Evolutionary conservation across 352 stramenopile genomes (phyloP), one percentile per base, ranked within the genome.

Genomic region (Pelagophyceae sp.): DNA sequence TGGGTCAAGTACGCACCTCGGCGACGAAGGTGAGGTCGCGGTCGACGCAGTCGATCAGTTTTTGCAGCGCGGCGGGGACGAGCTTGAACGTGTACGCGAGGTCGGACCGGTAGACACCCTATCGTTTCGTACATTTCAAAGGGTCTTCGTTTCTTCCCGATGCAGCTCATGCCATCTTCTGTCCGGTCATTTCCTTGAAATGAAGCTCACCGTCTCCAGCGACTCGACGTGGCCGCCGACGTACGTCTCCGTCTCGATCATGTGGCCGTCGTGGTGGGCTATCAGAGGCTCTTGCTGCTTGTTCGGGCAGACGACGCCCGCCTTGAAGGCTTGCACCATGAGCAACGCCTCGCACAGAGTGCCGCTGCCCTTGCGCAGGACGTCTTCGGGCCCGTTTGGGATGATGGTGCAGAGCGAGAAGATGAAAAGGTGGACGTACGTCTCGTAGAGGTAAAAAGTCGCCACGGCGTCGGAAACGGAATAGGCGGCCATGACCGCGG

Each of bases 341-440:
- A 99, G 85, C 37, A 99, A 87, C 37, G 94, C 90, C 84, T 99
- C 96, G 80, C 96, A 99, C 3, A 99, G 86, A n/a, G 96, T 99
- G 61, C 96, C 87, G 72, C 80, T 87, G 38, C 90, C 88, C 78
- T 97, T 97, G 70, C 96, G 90, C 54, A 99, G 85, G n/a, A 99
- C 96, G 85, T 99, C 96, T 84, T 99, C 96, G 1, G 93, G 89
- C 31, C 91, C 91, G 77, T 99, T 87, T 1, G 96, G 96, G 85
- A 99, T 99, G 81, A 99, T 97, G 0, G 96, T 99, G 81, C 94
- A 99, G 63, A 99, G 87, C 67, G 92, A 98, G 83, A 99, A 99
- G 72, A 99, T 97, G 83, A 99, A 99, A 75, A 98, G 82, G 81
- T 99, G 95, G 38, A 99, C 95, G 80, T 99, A 99, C 80, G 98